Base-by-base conservation (phyloP, 345 rosid species). In the Sonneratia alba region DNA sequence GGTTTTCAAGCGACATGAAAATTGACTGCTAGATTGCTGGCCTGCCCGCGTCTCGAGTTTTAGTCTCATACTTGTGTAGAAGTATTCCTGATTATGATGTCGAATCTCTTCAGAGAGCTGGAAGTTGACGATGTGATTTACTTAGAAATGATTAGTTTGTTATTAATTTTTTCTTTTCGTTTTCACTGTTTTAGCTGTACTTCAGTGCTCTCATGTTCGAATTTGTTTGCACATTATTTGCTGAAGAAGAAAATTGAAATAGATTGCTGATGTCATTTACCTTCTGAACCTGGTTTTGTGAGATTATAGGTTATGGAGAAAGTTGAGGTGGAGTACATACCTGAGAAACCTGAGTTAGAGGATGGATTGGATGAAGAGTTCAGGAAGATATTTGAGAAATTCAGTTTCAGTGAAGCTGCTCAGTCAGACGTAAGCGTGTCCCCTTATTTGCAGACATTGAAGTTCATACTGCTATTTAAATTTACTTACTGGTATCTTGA, bases 341-440 rank as follows among this genome's bases (percentile, higher is more conserved):
- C 96, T 0, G 99, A 96, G 70, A 85, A 88, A 75, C 85, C 93
- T 6, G 97, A 88, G 79, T 79, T 96, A 71, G 97, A 84, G 21
- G 99, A 86, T 76, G 91, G 88, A 2, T 73, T 96, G 69, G 85
- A 85, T 74, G 97, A 96, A 51, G 99, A 95, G 53, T 88, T 88
- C 78, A 88, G 81, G 75, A 83, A 86, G 80, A 80, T 91, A 61
- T 91, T 92, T 66, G 96, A 96, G 85, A 96, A 85, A 71, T 96
- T 96, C 71, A 89, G 78, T 81, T 91, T 89, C 70, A 64, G 73
- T 12, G 93, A 88, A 45, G 38, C 83, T 70, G 66, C 77, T 80
- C 87, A 59, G 70, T 70, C 85, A 48, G 95, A 93, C 90, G 97
- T 91, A 79, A 79, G 19, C 67, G 5, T 32, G 55, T 51, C 55